These are phyloP conservation scores for Penicillium lagena DNA, from an alignment of 495 filamentous ascomycete species.

Conservation along the genomic window DNA sequence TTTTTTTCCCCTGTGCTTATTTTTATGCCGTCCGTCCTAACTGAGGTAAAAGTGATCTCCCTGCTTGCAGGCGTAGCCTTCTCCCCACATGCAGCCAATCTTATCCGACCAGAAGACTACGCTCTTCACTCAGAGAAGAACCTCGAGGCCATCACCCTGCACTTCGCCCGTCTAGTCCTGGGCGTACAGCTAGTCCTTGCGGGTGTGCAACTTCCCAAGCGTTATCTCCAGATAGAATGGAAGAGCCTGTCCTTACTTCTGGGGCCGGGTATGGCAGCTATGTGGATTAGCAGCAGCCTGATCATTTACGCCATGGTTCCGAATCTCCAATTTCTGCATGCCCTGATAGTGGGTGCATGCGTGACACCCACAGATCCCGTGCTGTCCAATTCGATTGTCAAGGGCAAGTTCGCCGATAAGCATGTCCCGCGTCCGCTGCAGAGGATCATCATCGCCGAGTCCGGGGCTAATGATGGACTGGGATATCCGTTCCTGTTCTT, in stretches of 20 bases:
- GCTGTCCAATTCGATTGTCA: conserved; percentile 83
- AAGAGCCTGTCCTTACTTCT: conserved; percentile 67
- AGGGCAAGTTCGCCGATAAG: conserved; percentile 88
- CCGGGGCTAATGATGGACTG: conserved; percentile 88
- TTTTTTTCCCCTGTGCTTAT: conserved; percentile 6
- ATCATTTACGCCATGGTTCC: conserved; percentile 77
- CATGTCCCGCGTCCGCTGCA: conserved; percentile 79
- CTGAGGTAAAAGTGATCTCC: conserved; percentile 60
- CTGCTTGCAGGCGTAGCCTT: conserved; percentile 72
- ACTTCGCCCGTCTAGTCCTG: conserved; percentile 82
- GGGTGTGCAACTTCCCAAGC: conserved; percentile 84
- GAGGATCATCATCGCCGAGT: conserved; percentile 84
- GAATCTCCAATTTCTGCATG: conserved; percentile 64
- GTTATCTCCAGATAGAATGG: conserved; percentile 79
- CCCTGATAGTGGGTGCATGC: conserved; percentile 73
- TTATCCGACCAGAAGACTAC: conserved; percentile 72
- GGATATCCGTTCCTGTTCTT: conserved; percentile 89
- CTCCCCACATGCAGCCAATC: conserved; percentile 70
- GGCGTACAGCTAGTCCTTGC: conserved; percentile 88
- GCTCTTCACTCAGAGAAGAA: conserved; percentile 54
- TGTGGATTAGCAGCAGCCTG: conserved; percentile 82
- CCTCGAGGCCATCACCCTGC: conserved; percentile 62
- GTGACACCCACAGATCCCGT: conserved; percentile 92
- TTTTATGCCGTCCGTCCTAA: neutral
- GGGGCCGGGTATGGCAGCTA: conserved; percentile 77